A percentile compares a stretch with the other conserved stretches of the same genome.
phyloP scores from a whole-genome alignment of 2,329 filamentous ascomycete genomes.

The Ophioceras dolichostomum region DNA sequence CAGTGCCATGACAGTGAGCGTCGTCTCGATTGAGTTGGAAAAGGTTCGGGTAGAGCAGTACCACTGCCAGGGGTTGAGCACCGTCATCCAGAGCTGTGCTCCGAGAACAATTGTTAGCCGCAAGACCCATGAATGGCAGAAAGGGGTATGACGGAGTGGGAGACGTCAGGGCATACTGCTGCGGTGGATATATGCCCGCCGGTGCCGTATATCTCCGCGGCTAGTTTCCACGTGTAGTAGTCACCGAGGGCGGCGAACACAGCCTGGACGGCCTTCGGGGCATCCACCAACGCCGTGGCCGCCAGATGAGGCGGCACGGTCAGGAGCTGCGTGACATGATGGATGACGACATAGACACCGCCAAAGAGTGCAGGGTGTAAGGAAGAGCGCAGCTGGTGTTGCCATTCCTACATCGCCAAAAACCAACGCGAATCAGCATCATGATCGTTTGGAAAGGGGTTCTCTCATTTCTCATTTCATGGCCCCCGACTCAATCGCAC shows the following conservation, averaged over 20 bases:
- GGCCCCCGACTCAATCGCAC: too few species aligned
- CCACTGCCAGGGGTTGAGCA: constrained; percentile 88
- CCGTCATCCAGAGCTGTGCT: constrained; percentile 52
- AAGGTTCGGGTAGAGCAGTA: constrained; percentile 89
- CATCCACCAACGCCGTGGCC: constrained; percentile 55
- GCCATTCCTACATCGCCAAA: constrained; percentile 94
- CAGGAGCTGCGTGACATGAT: constrained; percentile 42
- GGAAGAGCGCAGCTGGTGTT: constrained; percentile 73
- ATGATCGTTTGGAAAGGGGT: too few species aligned
- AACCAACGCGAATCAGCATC: too few species aligned
- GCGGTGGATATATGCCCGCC: constrained; percentile 53
- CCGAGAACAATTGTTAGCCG: too few species aligned
- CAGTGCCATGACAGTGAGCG: constrained; percentile 68
- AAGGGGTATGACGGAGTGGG: constrained; percentile 1
- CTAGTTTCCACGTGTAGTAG: constrained; percentile 79
- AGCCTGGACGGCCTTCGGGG: constrained; percentile 67
- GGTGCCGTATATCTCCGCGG: constrained; percentile 57
- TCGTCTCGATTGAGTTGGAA: constrained; percentile 89
- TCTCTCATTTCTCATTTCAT: too few species aligned
- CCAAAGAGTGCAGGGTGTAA: constrained; percentile 86
- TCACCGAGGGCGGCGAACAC: constrained; percentile 67
- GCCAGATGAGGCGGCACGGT: constrained; percentile 39
- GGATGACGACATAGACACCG: constrained; percentile 52
- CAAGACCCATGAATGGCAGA: too few species aligned
- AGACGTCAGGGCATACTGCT: constrained; percentile 43